Conservation (phyloP, 1,284 basidiomycete genomes). For the Rhodotorula sp. region DNA sequence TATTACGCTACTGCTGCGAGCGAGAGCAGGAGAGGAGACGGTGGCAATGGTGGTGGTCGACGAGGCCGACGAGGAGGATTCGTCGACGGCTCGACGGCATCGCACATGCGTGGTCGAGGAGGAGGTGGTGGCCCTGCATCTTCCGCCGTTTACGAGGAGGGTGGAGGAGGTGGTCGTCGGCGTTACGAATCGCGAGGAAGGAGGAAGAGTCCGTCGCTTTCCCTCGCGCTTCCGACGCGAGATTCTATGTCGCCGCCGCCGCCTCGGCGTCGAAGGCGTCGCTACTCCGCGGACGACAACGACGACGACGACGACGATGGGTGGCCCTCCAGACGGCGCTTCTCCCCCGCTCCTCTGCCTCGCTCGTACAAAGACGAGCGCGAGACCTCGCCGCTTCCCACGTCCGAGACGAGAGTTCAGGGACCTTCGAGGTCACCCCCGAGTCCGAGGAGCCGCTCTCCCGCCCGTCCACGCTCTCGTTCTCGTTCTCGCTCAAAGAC, state of each 20-base stretch:
- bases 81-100: too few species aligned
- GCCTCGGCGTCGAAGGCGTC: too few species aligned
- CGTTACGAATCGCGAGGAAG: too few species aligned
- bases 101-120: background rate
- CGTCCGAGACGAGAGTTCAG: background rate
- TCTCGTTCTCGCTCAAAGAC: slow-evolving; percentile 1
- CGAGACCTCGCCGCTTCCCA: background rate
- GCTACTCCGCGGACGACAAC: too few species aligned
- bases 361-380: background rate
- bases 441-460: background rate
- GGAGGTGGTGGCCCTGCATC: background rate
- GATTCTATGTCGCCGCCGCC: too few species aligned
- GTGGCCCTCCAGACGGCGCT: too few species aligned
- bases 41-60: background rate
- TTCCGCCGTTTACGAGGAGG: background rate
- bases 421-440: background rate
- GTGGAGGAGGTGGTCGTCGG: background rate
- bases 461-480: slow-evolving; percentile 13
- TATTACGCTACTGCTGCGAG: slow-evolving; percentile 16
- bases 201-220: too few species aligned
- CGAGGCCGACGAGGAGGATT: background rate
- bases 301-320: too few species aligned
- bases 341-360: background rate
- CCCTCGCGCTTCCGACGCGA: too few species aligned
- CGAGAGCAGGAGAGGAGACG: slow-evolving; percentile 1